phyloP scores from a whole-genome alignment of 805 yeast genomes.

The Kodamaea nitidulidarum region DNA sequence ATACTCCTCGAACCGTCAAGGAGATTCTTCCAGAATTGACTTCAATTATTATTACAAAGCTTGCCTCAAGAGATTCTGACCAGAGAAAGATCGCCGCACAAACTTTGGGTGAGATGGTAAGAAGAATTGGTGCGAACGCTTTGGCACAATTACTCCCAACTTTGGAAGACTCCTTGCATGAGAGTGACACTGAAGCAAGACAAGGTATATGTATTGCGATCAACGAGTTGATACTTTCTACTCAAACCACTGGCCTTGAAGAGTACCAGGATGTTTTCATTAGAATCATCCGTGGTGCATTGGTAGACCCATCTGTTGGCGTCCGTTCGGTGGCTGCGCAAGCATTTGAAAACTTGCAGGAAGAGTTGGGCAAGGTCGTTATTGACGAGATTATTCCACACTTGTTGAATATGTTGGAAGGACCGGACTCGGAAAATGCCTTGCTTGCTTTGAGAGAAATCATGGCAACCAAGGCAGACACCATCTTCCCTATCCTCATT shows the following conservation, averaged over 20 bases:
- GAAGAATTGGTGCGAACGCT: constrained; percentile 88
- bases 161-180: constrained; percentile 57
- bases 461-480: constrained; percentile 84
- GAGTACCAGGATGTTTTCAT: constrained; percentile 69
- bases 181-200: constrained; percentile 68
- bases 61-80: constrained; percentile 76
- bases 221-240: constrained; percentile 76
- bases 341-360: constrained; percentile 86
- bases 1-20: constrained; percentile 91
- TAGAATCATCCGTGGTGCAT: constrained; percentile 69
- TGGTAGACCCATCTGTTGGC: constrained; percentile 64
- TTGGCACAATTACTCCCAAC: constrained; percentile 82
- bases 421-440: constrained; percentile 59
- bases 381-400: constrained; percentile 87
- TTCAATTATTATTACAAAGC: constrained; percentile 69
- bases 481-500: constrained; percentile 87
- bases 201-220: constrained; percentile 97
- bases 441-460: constrained; percentile 85
- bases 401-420: constrained; percentile 64
- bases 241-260: constrained; percentile 54
- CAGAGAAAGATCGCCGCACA: constrained; percentile 88
- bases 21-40: constrained; percentile 86
- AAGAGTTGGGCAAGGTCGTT: constrained; percentile 74
- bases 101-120: constrained; percentile 90
- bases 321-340: constrained; percentile 91